A percentile compares a stretch with the other conserved stretches of the same genome.
These are phyloP conservation scores for Metarhizium anisopliae DNA, from an alignment of 2,329 filamentous ascomycete species.

Conservation along the genomic window DNA sequence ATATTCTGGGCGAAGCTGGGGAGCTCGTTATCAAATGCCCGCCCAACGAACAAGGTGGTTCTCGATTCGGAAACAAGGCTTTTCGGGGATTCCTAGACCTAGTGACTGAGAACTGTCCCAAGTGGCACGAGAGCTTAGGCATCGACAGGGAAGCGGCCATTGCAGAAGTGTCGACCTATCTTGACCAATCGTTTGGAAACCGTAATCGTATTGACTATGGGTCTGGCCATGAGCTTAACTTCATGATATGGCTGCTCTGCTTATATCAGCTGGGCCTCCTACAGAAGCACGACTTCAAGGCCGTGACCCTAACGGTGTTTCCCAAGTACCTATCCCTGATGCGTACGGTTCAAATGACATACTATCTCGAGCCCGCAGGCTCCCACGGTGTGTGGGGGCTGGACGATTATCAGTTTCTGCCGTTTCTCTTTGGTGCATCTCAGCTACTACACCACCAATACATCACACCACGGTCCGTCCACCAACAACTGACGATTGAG, in stretches of 20 bases:
- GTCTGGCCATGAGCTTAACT: constrained; percentile 95
- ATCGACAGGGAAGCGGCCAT: constrained; percentile 44
- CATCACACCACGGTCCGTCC: constrained; percentile 72
- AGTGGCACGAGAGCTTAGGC: constrained; percentile 58
- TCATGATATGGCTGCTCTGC: constrained; percentile 92
- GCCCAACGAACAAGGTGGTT: constrained; percentile 77
- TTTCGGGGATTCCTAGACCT: constrained; percentile 77
- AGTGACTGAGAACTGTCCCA: constrained; percentile 42
- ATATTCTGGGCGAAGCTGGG: constrained; percentile 62
- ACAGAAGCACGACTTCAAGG: constrained; percentile 55
- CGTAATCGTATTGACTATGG: constrained; percentile 87
- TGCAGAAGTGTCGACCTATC: constrained; percentile 68
- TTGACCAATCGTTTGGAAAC: constrained; percentile 79
- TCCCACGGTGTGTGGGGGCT: constrained; percentile 97
- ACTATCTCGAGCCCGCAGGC: constrained; percentile 93
- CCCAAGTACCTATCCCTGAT: constrained; percentile 75
- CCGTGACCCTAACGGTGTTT: constrained; percentile 71
- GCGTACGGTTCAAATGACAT: constrained; percentile 80
- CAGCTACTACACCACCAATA: constrained; percentile 80
- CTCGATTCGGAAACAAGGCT: constrained; percentile 87
- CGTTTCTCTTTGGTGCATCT: constrained; percentile 88
- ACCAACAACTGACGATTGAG: constrained; percentile 79
- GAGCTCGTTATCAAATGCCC: constrained; percentile 60
- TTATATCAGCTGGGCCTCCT: constrained; percentile 71
- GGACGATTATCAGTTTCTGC: constrained; percentile 94